Evolutionary conservation across 2,329 filamentous ascomycete genomes (phyloP).

Genomic region (Lecanoromycetidae sp.): DNA sequence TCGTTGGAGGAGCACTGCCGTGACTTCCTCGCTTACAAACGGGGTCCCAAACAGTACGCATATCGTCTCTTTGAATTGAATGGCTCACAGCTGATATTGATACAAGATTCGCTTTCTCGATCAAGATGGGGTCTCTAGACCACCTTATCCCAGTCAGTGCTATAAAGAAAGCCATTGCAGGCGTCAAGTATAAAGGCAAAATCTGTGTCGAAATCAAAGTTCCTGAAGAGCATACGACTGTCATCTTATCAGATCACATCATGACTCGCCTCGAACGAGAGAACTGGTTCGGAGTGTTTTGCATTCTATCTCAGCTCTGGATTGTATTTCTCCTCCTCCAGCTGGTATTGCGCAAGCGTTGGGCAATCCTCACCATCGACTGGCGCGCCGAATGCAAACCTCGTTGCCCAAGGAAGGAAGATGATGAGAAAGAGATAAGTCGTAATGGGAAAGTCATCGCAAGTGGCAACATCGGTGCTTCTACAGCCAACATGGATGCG

Average conservation of each 20-base stretch:
- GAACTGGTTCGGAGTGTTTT: neutral
- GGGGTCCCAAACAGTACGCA: neutral
- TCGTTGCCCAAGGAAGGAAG: too few species aligned
- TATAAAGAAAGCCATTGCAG: neutral
- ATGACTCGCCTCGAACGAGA: neutral
- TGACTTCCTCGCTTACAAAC: neutral
- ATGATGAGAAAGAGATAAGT: too few species aligned
- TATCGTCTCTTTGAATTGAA: neutral
- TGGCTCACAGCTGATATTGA: neutral
- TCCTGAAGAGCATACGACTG: neutral
- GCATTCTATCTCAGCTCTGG: too few species aligned
- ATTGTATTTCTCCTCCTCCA: neutral
- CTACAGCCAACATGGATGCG: neutral
- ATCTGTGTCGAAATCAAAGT: neutral
- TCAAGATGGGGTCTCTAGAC: neutral
- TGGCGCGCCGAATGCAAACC: constrained; percentile 3
- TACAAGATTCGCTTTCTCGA: neutral
- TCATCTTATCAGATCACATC: constrained; percentile 1
- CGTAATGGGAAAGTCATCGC: neutral
- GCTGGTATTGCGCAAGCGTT: neutral
- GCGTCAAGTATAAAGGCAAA: constrained; percentile 2
- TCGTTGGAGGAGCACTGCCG: constrained; percentile 3
- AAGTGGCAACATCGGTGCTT: neutral
- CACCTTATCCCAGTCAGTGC: neutral
- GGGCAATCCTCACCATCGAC: neutral